These are phyloP conservation scores for Gloeopeniophorella convolvens DNA, from an alignment of 768 basidiomycete species.

Conservation along the genomic window DNA sequence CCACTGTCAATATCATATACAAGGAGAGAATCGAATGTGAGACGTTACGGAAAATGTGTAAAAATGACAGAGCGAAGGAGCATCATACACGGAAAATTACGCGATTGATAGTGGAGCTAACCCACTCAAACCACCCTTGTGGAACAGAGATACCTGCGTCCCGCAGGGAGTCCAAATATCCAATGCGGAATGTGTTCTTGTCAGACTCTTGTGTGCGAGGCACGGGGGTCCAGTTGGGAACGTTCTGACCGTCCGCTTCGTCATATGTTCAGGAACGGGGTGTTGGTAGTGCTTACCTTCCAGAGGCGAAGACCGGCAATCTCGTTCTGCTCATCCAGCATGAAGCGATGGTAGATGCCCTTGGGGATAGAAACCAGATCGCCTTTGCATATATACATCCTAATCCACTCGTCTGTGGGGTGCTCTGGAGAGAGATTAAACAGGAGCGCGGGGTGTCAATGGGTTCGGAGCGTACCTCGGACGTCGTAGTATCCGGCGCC, in stretches of 20 bases:
- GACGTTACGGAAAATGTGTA: too few relatives aligned
- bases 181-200: constrained; percentile 49
- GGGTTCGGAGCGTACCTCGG: constrained; percentile 73
- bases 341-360: constrained; percentile 93
- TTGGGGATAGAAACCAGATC: constrained; percentile 83
- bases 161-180: constrained; percentile 48
- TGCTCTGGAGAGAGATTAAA: too few relatives aligned
- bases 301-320: constrained; percentile 79
- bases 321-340: constrained; percentile 64
- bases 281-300: constrained; percentile 44
- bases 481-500: constrained; percentile 95
- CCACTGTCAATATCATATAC: too few relatives aligned
- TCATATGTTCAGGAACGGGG: neutral
- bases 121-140: too few relatives aligned
- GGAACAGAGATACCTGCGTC: neutral
- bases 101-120: too few relatives aligned
- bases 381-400: constrained; percentile 64
- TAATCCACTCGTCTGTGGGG: constrained; percentile 68
- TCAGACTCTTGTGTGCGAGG: constrained; percentile 60
- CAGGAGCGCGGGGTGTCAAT: too few relatives aligned
- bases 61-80: too few relatives aligned
- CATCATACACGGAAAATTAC: too few relatives aligned
- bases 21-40: too few relatives aligned
- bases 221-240: constrained; percentile 86
- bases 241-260: constrained; percentile 48